Evolutionary conservation across 2,329 filamentous ascomycete genomes (phyloP).

Genomic region (Microcyclospora tardicrescens): DNA sequence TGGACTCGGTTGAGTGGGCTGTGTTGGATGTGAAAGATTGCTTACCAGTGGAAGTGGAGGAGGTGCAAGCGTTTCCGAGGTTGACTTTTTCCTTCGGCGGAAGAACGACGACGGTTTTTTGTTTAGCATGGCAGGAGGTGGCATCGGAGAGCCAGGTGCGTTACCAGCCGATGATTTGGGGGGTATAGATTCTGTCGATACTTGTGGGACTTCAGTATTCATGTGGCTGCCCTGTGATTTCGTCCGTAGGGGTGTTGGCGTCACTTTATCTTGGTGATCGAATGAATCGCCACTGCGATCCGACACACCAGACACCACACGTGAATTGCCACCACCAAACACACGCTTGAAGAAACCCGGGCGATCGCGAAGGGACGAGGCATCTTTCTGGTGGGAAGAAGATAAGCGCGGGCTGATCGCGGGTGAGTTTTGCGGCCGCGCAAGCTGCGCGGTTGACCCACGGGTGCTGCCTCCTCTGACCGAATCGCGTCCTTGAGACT

Average conservation of each 20-base stretch:
- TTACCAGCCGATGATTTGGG: background rate
- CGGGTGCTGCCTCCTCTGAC: constrained; percentile 33
- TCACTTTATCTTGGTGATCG: too few relatives aligned
- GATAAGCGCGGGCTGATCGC: constrained; percentile 36
- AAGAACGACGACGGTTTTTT: constrained; percentile 96
- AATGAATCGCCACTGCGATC: too few relatives aligned
- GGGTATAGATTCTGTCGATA: constrained; percentile 3
- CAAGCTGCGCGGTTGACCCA: background rate
- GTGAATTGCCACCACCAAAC: constrained; percentile 44
- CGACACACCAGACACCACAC: too few relatives aligned
- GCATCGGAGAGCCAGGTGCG: background rate
- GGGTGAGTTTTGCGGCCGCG: constrained; percentile 31
- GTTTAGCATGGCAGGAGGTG: constrained; percentile 39
- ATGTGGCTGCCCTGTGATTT: background rate
- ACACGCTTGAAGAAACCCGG: constrained; percentile 88
- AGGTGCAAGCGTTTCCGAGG: constrained; percentile 53
- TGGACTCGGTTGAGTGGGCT: constrained; percentile 39
- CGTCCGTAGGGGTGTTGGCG: too few relatives aligned
- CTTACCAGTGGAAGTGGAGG: constrained; percentile 39
- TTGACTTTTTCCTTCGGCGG: constrained; percentile 79
- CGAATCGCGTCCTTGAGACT: constrained; percentile 36
- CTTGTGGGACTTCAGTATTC: constrained; percentile 3
- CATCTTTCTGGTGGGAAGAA: constrained; percentile 17
- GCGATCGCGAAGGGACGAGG: constrained; percentile 37
- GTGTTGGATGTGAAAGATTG: constrained; percentile 23